A percentile compares a stretch with the other conserved stretches of the same genome.
Conservation (phyloP, 1,139 yeast species). For the Taphrina confusa region DNA sequence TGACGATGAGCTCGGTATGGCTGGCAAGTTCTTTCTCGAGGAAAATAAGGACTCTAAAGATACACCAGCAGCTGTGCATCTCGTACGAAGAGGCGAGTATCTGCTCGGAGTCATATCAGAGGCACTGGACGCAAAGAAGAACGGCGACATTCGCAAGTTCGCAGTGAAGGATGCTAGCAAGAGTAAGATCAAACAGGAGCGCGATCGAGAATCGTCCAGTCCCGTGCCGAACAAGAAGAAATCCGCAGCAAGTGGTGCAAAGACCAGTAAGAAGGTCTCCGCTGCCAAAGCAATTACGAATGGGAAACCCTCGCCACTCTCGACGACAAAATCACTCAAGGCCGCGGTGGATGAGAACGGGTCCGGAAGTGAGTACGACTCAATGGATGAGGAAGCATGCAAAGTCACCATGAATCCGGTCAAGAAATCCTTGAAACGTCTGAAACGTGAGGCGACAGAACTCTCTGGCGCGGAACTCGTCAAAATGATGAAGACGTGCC, state of each 20-base stretch:
- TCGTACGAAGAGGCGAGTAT: conserved; percentile 91
- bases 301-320: conserved; percentile 34
- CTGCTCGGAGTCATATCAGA: conserved; percentile 68
- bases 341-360: conserved; percentile 17
- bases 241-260: neutral
- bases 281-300: conserved; percentile 2
- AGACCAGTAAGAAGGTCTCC: conserved; percentile 2
- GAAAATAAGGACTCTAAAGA: conserved; percentile 52
- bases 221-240: conserved; percentile 19
- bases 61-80: conserved; percentile 89
- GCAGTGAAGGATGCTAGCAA: conserved; percentile 20
- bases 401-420: conserved; percentile 69
- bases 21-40: conserved; percentile 73
- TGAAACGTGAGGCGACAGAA: conserved; percentile 69
- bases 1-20: conserved; percentile 86
- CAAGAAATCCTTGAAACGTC: conserved; percentile 66
- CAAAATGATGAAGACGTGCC: conserved; percentile 66
- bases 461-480: conserved; percentile 91
- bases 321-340: neutral
- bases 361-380: conserved; percentile 59
- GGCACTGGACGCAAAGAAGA: conserved; percentile 39
- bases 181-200: conserved; percentile 9
- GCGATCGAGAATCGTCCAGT: conserved; percentile 26
- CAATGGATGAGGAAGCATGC: conserved; percentile 78
- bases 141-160: conserved; percentile 27